A percentile compares a stretch with the other conserved stretches of the same genome.
Evolutionary conservation across 2,329 filamentous ascomycete genomes (phyloP).

Genomic region (Chalaropsis ovoidea): DNA sequence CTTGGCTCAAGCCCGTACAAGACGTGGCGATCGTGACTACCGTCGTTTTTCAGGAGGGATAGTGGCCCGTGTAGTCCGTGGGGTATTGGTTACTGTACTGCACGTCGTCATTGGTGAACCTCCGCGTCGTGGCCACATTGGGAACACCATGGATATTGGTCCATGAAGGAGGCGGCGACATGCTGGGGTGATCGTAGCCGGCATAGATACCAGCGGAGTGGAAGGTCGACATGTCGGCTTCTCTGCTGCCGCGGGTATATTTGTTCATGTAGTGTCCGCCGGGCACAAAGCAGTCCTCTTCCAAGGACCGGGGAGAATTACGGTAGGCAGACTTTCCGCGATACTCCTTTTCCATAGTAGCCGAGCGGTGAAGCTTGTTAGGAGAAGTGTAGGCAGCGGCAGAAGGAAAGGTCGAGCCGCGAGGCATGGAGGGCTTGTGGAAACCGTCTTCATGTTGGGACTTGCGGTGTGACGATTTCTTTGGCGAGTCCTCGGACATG

Average conservation of each 20-base stretch:
- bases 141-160: background rate
- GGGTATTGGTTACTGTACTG: slow-evolving; percentile 16
- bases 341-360: slow-evolving; percentile 1
- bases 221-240: background rate
- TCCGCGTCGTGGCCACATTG: background rate
- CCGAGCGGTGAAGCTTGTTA: background rate
- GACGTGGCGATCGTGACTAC: background rate
- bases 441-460: background rate
- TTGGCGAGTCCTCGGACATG: slow-evolving; percentile 17
- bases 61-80: background rate
- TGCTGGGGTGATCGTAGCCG: background rate
- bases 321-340: background rate
- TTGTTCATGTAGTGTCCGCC: background rate
- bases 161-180: background rate
- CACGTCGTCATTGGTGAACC: slow-evolving; percentile 10
- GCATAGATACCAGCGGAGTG: background rate
- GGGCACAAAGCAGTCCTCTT: background rate
- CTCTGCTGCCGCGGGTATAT: background rate
- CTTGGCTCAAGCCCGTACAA: background rate
- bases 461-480: slow-evolving; percentile 15
- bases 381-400: background rate
- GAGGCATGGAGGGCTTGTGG: background rate
- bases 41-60: background rate
- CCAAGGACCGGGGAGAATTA: background rate
- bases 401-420: slow-evolving; percentile 7